Percentiles rank a stretch among this genome's conserved stretches.
These are phyloP conservation scores for Lentinula lateritia DNA, from an alignment of 768 basidiomycete species.

Conservation along the genomic window DNA sequence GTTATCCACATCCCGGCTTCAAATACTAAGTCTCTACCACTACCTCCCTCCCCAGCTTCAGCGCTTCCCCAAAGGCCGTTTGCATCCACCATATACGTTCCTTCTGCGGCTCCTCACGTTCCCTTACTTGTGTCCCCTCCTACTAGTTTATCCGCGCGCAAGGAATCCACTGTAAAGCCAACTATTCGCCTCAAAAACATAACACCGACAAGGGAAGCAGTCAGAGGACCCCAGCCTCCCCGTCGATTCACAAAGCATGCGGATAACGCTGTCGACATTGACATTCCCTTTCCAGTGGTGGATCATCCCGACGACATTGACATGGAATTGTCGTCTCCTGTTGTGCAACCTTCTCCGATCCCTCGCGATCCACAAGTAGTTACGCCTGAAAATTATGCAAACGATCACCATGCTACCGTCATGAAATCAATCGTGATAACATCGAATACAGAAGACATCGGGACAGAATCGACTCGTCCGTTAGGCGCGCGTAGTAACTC, in stretches of 20 bases:
- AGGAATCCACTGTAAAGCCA: neutral
- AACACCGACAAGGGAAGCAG: neutral
- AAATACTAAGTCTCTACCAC: neutral
- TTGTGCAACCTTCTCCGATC: neutral
- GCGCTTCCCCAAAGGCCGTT: neutral
- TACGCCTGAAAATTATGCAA: too few relatives aligned
- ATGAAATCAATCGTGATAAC: too few relatives aligned
- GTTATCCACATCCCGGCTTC: neutral
- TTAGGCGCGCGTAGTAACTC: too few relatives aligned
- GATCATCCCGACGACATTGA: neutral
- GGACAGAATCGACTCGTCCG: too few relatives aligned
- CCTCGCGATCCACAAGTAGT: too few relatives aligned
- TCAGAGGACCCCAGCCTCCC: too few relatives aligned
- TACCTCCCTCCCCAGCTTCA: neutral
- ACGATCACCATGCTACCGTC: too few relatives aligned
- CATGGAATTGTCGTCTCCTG: neutral
- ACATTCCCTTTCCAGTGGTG: neutral
- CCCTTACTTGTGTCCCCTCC: neutral
- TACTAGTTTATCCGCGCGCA: neutral
- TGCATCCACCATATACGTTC: neutral
- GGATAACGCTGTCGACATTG: too few relatives aligned
- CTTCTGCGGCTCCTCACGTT: neutral
- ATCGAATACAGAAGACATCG: too few relatives aligned
- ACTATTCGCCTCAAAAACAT: neutral
- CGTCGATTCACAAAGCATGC: too few relatives aligned